Base-by-base conservation (phyloP, 1,284 basidiomycete genomes). In the Schizopora paradoxa region DNA sequence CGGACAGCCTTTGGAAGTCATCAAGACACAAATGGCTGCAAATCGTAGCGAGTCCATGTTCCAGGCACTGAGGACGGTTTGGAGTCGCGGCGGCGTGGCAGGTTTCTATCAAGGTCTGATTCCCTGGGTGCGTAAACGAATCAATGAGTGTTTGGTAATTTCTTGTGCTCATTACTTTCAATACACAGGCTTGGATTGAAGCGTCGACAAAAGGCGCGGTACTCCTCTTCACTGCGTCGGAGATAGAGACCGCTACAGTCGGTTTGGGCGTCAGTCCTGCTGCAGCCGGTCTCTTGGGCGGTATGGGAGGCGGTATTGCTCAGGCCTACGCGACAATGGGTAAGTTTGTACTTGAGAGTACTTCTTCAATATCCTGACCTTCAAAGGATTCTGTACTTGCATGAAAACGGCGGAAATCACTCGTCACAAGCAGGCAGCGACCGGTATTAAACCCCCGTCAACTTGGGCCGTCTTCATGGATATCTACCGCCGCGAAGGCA, bases 311-410 rank as follows among this genome's bases (percentile, higher is more conserved):
- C 61, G 96, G 96, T 74, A 73, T 99, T 58, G 91, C 90, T 27
- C 96, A 99, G 70, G 95, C 96, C 6, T 99, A 99, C 64, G 95
- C 93, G 47, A 99, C 96, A 26, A 98, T 98, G 94, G 95, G 93
- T 93, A 60, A 64, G 86, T n/a, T n/a, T n/a, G n/a, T 77, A 27
- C 6, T 21, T 10, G 16, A 13, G 18, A 32, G 8, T 8, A 18
- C 2, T 34, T 32, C 10, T 25, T 35, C 26, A 10, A 40, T 14
- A 22, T 6, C 23, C 14, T n/a, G 37, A 5, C 1, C 40, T n/a
- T 33, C 14, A 16, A 51, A 94, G 91, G 93, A 59, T 93, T 98
- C 74, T 96, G 91, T 67, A 98, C 94, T 35, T 94, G 90, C 65
- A 95, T 95, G 92, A 96, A 96, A 68, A 95, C 92, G 13, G 96